These are phyloP conservation scores for Comarum palustre DNA, from an alignment of 306 rosid species.

Conservation along the genomic window DNA sequence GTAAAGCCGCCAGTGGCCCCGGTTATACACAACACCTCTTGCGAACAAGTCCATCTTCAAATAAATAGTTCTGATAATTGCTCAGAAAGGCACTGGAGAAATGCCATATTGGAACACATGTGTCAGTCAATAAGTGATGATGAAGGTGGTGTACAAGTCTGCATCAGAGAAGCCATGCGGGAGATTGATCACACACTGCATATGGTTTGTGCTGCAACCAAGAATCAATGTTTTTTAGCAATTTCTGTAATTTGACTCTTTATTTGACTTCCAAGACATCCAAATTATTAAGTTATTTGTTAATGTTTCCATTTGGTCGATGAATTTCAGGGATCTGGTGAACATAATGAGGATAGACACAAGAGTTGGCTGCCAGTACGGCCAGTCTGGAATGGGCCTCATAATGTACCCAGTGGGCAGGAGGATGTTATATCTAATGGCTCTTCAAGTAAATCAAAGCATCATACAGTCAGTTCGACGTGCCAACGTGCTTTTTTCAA, in stretches of 20 bases:
- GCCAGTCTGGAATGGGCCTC: conserved; percentile 36
- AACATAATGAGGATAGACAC: conserved; percentile 39
- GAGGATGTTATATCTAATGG: conserved; percentile 38
- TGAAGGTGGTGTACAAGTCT: conserved; percentile 50
- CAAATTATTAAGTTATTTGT: background rate
- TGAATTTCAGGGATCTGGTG: conserved; percentile 46
- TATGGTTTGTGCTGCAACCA: conserved; percentile 44
- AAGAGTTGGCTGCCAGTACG: conserved; percentile 31
- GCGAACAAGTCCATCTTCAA: conserved; percentile 24
- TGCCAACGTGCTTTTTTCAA: conserved; percentile 54
- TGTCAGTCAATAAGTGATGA: conserved; percentile 52
- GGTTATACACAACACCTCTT: conserved; percentile 35
- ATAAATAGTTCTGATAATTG: conserved; percentile 25
- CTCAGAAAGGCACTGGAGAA: conserved; percentile 53
- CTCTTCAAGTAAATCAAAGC: conserved; percentile 43
- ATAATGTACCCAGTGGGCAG: conserved; percentile 44
- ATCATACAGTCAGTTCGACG: conserved; percentile 30
- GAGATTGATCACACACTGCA: conserved; percentile 31
- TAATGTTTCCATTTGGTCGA: conserved; percentile 19
- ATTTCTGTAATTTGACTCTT: background rate
- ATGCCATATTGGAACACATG: conserved; percentile 46
- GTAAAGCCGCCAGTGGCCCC: conserved; percentile 34
- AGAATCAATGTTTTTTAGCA: conserved; percentile 24
- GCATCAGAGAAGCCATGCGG: conserved; percentile 49
- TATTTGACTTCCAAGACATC: background rate